Conservation (phyloP, 2,329 filamentous ascomycete species). For the Claviceps sp. region DNA sequence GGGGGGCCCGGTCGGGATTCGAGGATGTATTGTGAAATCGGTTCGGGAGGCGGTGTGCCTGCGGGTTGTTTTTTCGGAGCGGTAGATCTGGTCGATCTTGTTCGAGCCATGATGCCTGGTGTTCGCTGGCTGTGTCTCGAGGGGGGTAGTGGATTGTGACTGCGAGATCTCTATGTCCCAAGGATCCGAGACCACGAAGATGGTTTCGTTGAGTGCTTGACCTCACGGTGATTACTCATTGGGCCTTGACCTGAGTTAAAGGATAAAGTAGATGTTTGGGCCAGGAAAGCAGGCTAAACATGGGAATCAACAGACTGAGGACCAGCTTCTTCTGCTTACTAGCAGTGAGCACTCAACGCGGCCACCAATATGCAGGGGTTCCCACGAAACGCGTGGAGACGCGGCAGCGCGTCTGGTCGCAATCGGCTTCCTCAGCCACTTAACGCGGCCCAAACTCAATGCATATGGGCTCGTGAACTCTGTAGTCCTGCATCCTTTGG, state of each 20-base stretch:
- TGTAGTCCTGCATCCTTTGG: not conserved
- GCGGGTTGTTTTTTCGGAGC: constrained; percentile 9
- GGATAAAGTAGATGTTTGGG: no score
- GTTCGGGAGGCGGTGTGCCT: constrained; percentile 16
- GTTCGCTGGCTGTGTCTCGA: not conserved
- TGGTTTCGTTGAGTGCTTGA: not conserved
- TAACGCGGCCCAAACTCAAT: not conserved
- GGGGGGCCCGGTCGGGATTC: constrained; percentile 27
- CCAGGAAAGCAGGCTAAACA: not conserved
- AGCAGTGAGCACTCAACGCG: constrained; percentile 1
- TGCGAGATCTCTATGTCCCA: not conserved
- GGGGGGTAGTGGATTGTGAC: not conserved
- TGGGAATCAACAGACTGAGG: not conserved
- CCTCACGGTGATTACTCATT: not conserved
- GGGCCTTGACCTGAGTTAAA: not conserved
- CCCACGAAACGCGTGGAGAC: constrained; percentile 6
- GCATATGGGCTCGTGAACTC: not conserved
- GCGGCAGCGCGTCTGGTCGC: constrained; percentile 3
- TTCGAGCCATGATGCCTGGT: constrained; percentile 30
- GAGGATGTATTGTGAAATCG: constrained; percentile 26
- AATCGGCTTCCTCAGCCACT: not conserved
- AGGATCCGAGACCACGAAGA: not conserved
- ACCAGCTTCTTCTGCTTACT: no score
- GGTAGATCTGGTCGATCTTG: constrained; percentile 28
- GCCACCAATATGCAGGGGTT: not conserved